phyloP scores from a whole-genome alignment of 371 early-diverging fungal species.

The Lichtheimia hyalospora region DNA sequence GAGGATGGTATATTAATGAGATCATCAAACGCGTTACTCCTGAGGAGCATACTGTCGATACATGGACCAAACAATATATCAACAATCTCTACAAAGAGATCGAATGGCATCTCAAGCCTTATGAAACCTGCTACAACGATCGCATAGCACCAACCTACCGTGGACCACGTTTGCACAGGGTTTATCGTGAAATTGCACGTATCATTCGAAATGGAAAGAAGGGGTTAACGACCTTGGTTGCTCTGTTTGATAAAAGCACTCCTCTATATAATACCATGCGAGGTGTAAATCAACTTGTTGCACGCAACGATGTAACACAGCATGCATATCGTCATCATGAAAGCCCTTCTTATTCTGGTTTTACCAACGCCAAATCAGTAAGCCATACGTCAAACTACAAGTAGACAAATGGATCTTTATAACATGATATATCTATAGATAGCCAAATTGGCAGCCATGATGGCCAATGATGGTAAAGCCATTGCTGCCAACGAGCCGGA shows the following conservation, averaged over 20 bases:
- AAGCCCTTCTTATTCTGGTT: slow-evolving; percentile 40
- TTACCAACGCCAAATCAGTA: slow-evolving; percentile 64
- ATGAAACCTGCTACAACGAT: neutral
- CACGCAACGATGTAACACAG: neutral
- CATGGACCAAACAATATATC: slow-evolving; percentile 51
- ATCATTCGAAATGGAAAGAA: neutral
- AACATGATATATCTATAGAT: slow-evolving; percentile 26
- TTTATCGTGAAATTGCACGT: neutral
- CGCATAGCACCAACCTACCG: neutral
- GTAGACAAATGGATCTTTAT: neutral
- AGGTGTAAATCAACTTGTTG: too few species aligned
- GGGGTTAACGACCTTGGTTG: neutral
- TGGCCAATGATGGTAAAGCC: slow-evolving; percentile 64
- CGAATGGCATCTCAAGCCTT: slow-evolving; percentile 58
- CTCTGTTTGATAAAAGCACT: neutral
- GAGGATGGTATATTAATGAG: slow-evolving; percentile 76
- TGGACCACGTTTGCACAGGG: neutral
- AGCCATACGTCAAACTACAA: slow-evolving; percentile 3
- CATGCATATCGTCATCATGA: slow-evolving; percentile 13
- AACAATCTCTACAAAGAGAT: slow-evolving; percentile 26
- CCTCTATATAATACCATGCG: neutral
- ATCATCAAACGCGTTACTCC: slow-evolving; percentile 56
- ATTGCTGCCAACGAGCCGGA: slow-evolving; percentile 40
- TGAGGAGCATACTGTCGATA: slow-evolving; percentile 51
- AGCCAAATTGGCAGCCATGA: slow-evolving; percentile 61